Evolutionary conservation across 148 eudicot genomes (phyloP).

Genomic region (Amaranthus hypochondriacus): DNA sequence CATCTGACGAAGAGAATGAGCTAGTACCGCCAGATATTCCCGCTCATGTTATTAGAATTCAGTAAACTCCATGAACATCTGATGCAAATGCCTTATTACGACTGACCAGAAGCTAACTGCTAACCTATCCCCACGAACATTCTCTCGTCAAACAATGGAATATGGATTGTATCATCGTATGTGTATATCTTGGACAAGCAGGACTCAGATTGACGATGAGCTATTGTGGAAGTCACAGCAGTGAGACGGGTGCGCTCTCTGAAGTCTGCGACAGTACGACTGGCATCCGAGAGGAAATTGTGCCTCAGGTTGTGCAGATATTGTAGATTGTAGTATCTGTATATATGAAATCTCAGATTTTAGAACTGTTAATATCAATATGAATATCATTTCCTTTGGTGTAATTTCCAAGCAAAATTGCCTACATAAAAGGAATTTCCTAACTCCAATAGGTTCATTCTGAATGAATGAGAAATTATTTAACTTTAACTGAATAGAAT

Average conservation of each 20-base stretch:
- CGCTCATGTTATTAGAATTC: slow-evolving; percentile 29
- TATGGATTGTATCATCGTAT: neutral
- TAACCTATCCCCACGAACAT: neutral
- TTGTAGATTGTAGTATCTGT: slow-evolving; percentile 12
- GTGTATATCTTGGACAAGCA: slow-evolving; percentile 1
- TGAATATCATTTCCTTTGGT: neutral
- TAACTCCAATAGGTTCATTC: no score
- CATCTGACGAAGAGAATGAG: slow-evolving; percentile 33
- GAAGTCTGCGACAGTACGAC: neutral
- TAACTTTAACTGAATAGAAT: no score
- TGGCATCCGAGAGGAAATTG: neutral
- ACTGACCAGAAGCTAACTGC: neutral
- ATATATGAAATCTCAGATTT: slow-evolving; percentile 2
- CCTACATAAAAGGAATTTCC: no score
- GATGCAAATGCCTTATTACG: neutral
- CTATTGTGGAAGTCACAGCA: neutral
- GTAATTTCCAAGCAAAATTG: neutral
- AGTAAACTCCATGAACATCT: slow-evolving; percentile 5
- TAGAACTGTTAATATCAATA: no score
- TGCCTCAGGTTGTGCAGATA: neutral
- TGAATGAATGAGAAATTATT: no score
- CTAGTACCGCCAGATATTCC: slow-evolving; percentile 17
- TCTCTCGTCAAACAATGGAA: neutral
- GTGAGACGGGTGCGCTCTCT: neutral
- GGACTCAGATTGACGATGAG: neutral